A percentile compares a stretch with the other conserved stretches of the same genome.
Conservation (phyloP, 1,139 yeast species). For the Scheffersomyces titani region DNA sequence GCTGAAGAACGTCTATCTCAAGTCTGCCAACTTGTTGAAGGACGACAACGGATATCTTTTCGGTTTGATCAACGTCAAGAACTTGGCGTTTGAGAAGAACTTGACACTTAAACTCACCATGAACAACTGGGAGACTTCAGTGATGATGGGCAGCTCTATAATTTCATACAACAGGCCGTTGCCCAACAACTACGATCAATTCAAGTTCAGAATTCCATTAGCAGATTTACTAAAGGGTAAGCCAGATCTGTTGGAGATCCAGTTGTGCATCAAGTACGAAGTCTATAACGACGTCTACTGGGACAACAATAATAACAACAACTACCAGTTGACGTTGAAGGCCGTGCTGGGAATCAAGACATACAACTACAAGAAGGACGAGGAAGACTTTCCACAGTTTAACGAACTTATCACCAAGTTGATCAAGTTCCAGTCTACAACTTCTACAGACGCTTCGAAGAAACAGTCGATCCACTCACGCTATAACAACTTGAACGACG, state of each 20-base stretch:
- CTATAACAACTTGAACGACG: constrained; percentile 10
- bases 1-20: constrained; percentile 5
- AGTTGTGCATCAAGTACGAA: constrained; percentile 21
- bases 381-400: constrained; percentile 21
- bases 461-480: constrained; percentile 13
- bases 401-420: constrained; percentile 26
- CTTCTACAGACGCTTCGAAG: constrained; percentile 1
- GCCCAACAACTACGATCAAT: constrained; percentile 34
- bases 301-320: constrained; percentile 25
- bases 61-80: constrained; percentile 38
- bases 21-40: constrained; percentile 7
- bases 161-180: constrained; percentile 26
- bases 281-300: constrained; percentile 18
- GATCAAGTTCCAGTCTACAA: constrained; percentile 10
- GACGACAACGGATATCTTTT: constrained; percentile 8
- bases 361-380: constrained; percentile 13
- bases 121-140: constrained; percentile 38
- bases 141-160: constrained; percentile 24
- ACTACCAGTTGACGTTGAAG: constrained; percentile 29
- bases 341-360: constrained; percentile 16
- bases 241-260: constrained; percentile 11
- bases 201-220: constrained; percentile 37
- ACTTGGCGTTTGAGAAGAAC: constrained; percentile 40
- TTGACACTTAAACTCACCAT: constrained; percentile 38
- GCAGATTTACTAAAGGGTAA: constrained; percentile 18